These are phyloP conservation scores for Teratosphaeria nubilosa DNA, from an alignment of 2,329 filamentous ascomycete species.

Conservation along the genomic window DNA sequence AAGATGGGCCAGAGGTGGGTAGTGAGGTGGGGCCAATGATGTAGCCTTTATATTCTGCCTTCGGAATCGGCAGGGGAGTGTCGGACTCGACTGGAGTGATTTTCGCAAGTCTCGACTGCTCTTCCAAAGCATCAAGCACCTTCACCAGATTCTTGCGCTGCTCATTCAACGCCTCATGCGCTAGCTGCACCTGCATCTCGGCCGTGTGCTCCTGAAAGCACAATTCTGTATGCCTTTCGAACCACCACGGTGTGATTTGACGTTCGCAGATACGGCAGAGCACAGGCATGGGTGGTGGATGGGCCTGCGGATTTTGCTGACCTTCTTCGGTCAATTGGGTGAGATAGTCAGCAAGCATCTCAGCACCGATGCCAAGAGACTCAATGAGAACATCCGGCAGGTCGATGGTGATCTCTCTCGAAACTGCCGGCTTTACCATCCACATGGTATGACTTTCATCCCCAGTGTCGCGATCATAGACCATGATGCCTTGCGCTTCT, in stretches of 20 bases:
- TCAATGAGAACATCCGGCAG: constrained; percentile 82
- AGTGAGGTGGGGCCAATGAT: constrained; percentile 65
- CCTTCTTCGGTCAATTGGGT: constrained; percentile 79
- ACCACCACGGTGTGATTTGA: constrained; percentile 98
- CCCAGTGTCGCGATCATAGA: constrained; percentile 80
- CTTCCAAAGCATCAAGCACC: constrained; percentile 84
- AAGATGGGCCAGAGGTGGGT: constrained; percentile 57
- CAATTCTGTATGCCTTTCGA: constrained; percentile 95
- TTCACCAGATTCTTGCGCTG: constrained; percentile 92
- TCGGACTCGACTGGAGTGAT: constrained; percentile 42
- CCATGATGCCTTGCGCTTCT: constrained; percentile 96
- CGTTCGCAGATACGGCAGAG: constrained; percentile 96
- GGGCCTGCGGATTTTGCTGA: constrained; percentile 60
- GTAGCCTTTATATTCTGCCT: constrained; percentile 76
- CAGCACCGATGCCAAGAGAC: constrained; percentile 84
- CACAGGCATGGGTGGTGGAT: constrained; percentile 72
- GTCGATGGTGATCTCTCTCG: constrained; percentile 91
- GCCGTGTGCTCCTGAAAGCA: constrained; percentile 92
- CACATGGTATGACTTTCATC: constrained; percentile 96
- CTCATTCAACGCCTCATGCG: constrained; percentile 83
- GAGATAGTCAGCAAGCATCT: constrained; percentile 87
- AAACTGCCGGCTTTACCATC: constrained; percentile 92
- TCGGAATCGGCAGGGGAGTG: constrained; percentile 20
- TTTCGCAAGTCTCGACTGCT: constrained; percentile 55
- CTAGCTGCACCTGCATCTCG: constrained; percentile 95